Evolutionary conservation across 352 stramenopile genomes (phyloP).

Genomic region (Globisporangium heterothallicum): DNA sequence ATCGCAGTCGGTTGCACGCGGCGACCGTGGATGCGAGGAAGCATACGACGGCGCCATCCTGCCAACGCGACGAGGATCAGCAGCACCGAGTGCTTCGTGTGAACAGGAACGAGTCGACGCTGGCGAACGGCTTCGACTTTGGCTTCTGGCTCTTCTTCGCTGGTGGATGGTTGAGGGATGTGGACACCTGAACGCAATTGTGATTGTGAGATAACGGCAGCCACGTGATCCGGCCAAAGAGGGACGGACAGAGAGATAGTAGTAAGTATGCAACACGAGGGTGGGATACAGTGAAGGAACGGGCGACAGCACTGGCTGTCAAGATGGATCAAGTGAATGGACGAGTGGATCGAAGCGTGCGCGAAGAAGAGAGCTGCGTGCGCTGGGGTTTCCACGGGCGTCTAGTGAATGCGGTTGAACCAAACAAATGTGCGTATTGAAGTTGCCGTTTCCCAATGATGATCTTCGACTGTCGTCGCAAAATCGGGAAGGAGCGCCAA

Average conservation of each 20-base stretch:
- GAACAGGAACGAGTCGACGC: background rate
- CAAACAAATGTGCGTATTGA: background rate
- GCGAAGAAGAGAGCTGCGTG: too few species aligned
- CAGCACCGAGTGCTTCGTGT: background rate
- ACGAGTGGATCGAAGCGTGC: too few species aligned
- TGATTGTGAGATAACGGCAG: background rate
- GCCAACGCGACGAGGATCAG: background rate
- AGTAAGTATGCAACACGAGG: too few species aligned
- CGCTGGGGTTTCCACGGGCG: too few species aligned
- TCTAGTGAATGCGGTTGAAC: background rate
- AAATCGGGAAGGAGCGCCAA: background rate
- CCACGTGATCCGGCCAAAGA: background rate
- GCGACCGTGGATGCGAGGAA: background rate
- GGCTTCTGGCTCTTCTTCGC: background rate
- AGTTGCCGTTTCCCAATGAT: background rate
- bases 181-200: slow-evolving; percentile 5
- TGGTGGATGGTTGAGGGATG: background rate
- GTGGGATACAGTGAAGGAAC: background rate
- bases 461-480: too few species aligned
- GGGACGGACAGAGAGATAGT: too few species aligned
- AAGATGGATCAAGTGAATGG: background rate
- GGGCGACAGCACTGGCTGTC: too few species aligned
- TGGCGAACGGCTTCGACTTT: background rate
- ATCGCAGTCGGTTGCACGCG: background rate
- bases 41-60: background rate